These are phyloP conservation scores for Penicillium lividum DNA, from an alignment of 495 filamentous ascomycete genomes.

Conservation along the genomic window DNA sequence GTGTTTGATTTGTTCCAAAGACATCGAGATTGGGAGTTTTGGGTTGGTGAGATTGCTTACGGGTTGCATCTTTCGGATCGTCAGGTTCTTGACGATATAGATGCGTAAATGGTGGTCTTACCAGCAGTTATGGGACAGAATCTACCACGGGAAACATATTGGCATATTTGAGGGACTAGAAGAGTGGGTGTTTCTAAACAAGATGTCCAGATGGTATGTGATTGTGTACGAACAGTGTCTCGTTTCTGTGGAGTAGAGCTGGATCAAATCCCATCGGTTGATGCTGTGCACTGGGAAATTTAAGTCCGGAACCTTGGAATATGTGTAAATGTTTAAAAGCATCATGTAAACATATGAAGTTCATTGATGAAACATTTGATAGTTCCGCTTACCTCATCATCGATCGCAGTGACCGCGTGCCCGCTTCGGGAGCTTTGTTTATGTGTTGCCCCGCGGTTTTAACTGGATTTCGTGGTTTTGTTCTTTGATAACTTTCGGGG, in stretches of 20 bases:
- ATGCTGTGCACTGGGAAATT: slow-evolving; percentile 8
- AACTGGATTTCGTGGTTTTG: slow-evolving; percentile 9
- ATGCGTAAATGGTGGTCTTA: slow-evolving; percentile 51
- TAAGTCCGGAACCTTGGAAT: not conserved
- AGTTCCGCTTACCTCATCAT: slow-evolving; percentile 1
- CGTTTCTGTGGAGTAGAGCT: slow-evolving; percentile 15
- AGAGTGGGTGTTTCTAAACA: slow-evolving; percentile 44
- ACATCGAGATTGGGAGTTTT: slow-evolving; percentile 16
- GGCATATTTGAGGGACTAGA: slow-evolving; percentile 51
- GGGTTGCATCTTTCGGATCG: slow-evolving; percentile 54
- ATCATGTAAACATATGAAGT: not conserved
- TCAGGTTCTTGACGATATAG: slow-evolving; percentile 42
- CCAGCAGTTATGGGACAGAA: slow-evolving; percentile 55
- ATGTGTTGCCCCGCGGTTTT: slow-evolving; percentile 33
- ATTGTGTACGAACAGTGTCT: slow-evolving; percentile 20
- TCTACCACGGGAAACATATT: slow-evolving; percentile 43
- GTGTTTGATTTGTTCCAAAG: slow-evolving; percentile 32
- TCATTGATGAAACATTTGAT: not conserved
- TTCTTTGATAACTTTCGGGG: slow-evolving; percentile 1
- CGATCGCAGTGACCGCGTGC: slow-evolving; percentile 7
- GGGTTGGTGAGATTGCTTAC: slow-evolving; percentile 44
- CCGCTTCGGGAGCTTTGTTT: slow-evolving; percentile 38
- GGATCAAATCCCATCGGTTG: slow-evolving; percentile 14
- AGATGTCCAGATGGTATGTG: slow-evolving; percentile 42
- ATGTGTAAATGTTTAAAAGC: not conserved